Base-by-base conservation (phyloP, 2,329 filamentous ascomycete genomes). In the Fusarium sp. region DNA sequence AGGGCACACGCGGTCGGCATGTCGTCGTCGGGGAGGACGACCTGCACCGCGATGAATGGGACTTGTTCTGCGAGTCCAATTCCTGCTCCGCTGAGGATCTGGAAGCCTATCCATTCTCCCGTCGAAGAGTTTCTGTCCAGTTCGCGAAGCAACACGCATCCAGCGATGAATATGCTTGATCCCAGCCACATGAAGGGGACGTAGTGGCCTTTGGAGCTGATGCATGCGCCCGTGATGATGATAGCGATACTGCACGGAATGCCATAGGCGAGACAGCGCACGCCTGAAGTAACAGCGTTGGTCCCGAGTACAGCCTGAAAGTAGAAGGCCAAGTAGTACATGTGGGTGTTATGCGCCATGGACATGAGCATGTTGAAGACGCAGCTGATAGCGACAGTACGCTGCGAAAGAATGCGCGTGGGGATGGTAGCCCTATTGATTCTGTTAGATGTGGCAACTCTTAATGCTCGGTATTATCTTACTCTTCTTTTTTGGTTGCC, bases 71-170 rank as follows among this genome's bases (percentile, higher is more conserved):
- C 76, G 3, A 82, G 65, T 5, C 83, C 83, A 2, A 81, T 68
- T 0, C 82, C 83, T 1, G 80, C 64, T 4, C 83, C 83, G n/a
- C 77, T 75, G 14, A 84, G 65, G 2, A 79, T 76, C 70, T 83
- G 81, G 62, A 79, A 83, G 5, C 81, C 81, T 18, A 83, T 79
- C 82, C 82, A 85, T 40, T 77, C 73, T 1, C 66, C 70, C 0
- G 74, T 71, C 0, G 70, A 64, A 2, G 80, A 81, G 33, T 76
- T 63, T 0, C 73, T 65, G 16, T 69, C 65, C 1, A 83, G 16
- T 8, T 51, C 31, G 4, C 20, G 50, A 3, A 71, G 49, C 2
- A 73, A 58, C 0, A 53, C 70, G 7, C 62, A 54, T 0, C 65
- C 69, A 1, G 59, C 20, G 31, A 61, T 54, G 44, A 72, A 70